A percentile compares a stretch with the other conserved stretches of the same genome.
These are phyloP conservation scores for Naganishia antarctica DNA, from an alignment of 768 basidiomycete species.

Conservation along the genomic window DNA sequence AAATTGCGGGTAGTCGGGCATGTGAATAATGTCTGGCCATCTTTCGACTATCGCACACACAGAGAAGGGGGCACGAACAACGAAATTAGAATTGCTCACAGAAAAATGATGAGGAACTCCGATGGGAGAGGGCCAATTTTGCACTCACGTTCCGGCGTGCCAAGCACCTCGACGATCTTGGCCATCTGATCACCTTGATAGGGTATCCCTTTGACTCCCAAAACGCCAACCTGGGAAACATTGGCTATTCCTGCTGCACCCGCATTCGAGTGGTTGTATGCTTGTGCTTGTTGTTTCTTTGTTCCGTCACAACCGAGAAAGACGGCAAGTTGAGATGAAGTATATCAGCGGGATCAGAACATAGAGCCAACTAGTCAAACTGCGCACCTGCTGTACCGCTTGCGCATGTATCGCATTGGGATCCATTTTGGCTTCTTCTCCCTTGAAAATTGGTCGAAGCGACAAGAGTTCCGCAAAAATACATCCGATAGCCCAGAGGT, in stretches of 20 bases:
- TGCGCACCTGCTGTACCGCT: constrained; percentile 14
- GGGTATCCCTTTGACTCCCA: constrained; percentile 77
- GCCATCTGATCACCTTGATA: constrained; percentile 93
- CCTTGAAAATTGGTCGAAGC: constrained; percentile 94
- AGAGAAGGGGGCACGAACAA: neutral
- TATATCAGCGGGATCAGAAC: neutral
- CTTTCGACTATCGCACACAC: constrained; percentile 60
- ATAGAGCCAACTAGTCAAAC: too few relatives aligned
- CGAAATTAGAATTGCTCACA: too few relatives aligned
- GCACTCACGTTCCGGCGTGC: constrained; percentile 76
- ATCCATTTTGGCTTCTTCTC: constrained; percentile 96
- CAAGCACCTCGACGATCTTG: constrained; percentile 93
- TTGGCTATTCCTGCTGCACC: neutral
- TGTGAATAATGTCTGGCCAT: constrained; percentile 78
- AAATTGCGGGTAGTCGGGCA: constrained; percentile 84
- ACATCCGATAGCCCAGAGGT: constrained; percentile 97
- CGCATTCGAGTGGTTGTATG: neutral
- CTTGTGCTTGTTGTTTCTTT: constrained; percentile 13
- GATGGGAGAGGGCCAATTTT: too few relatives aligned
- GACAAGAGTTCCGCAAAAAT: constrained; percentile 94
- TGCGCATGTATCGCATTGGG: constrained; percentile 29
- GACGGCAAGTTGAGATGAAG: too few relatives aligned
- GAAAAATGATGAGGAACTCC: too few relatives aligned
- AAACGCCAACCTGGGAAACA: constrained; percentile 2
- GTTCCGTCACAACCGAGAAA: too few relatives aligned